Conservation (phyloP, 2,329 filamentous ascomycete genomes). For the Fusarium foetens region DNA sequence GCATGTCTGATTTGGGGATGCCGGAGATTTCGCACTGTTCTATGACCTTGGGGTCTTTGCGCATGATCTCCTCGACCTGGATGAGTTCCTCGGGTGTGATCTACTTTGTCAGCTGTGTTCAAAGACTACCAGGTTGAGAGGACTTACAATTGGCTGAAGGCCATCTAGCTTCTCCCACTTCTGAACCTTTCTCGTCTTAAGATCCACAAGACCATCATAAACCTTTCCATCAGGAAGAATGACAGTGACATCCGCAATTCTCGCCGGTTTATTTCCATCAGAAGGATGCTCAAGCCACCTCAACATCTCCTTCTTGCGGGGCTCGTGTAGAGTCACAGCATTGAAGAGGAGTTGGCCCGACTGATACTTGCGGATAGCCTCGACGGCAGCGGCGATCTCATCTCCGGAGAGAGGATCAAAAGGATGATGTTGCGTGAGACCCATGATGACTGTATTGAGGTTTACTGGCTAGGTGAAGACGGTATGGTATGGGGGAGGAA, state of each 20-base stretch:
- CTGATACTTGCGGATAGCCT: constrained; percentile 74
- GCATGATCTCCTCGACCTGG: constrained; percentile 78
- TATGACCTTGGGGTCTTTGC: constrained; percentile 85
- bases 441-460: constrained; percentile 5
- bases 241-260: constrained; percentile 84
- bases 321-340: constrained; percentile 85
- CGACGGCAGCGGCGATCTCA: constrained; percentile 71
- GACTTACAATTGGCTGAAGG: constrained; percentile 79
- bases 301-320: constrained; percentile 85
- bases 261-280: constrained; percentile 68
- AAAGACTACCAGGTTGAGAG: too few relatives aligned
- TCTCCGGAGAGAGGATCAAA: constrained; percentile 68
- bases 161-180: constrained; percentile 80
- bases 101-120: constrained; percentile 49
- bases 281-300: constrained; percentile 77
- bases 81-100: constrained; percentile 93
- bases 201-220: constrained; percentile 83
- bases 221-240: constrained; percentile 83
- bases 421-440: constrained; percentile 35
- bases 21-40: constrained; percentile 89
- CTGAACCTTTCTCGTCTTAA: constrained; percentile 72
- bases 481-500: background rate
- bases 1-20: constrained; percentile 84
- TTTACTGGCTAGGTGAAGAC: background rate
- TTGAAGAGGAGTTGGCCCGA: constrained; percentile 79